Evolutionary conservation across 768 basidiomycete genomes (phyloP).

Genomic region (Leccinellum albellum): DNA sequence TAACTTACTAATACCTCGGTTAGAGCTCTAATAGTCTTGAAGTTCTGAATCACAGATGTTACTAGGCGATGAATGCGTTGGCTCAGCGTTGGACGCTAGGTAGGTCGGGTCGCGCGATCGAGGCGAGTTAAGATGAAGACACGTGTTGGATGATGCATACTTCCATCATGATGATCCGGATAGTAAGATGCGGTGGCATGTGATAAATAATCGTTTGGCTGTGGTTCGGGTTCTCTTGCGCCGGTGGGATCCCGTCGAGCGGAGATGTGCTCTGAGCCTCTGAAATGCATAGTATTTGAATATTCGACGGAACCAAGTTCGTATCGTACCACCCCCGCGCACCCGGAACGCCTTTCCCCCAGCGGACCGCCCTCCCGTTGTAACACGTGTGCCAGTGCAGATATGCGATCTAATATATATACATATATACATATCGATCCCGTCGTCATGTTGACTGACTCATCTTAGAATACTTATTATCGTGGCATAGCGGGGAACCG

Average conservation of each 20-base stretch:
- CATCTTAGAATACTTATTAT: background rate
- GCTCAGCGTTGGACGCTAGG: background rate
- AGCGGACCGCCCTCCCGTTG: background rate
- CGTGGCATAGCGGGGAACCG: background rate
- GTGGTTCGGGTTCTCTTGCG: background rate
- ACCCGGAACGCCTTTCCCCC: background rate
- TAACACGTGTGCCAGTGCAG: background rate
- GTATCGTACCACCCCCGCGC: no score
- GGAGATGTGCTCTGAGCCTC: background rate
- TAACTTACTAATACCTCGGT: no score
- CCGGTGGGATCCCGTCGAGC: background rate
- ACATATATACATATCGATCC: background rate
- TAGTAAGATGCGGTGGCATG: no score
- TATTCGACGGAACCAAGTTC: background rate
- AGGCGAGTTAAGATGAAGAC: background rate
- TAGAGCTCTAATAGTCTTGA: no score
- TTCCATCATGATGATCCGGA: no score
- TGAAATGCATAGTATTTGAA: background rate
- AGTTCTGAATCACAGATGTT: background rate
- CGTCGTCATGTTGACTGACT: background rate
- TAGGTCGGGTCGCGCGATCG: background rate
- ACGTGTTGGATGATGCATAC: background rate
- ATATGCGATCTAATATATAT: no score
- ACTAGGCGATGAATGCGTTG: background rate
- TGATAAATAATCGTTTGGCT: background rate